A percentile compares a stretch with the other conserved stretches of the same genome.
Evolutionary conservation across 2,329 filamentous ascomycete species (phyloP).

Genomic region (Nemania sp.): DNA sequence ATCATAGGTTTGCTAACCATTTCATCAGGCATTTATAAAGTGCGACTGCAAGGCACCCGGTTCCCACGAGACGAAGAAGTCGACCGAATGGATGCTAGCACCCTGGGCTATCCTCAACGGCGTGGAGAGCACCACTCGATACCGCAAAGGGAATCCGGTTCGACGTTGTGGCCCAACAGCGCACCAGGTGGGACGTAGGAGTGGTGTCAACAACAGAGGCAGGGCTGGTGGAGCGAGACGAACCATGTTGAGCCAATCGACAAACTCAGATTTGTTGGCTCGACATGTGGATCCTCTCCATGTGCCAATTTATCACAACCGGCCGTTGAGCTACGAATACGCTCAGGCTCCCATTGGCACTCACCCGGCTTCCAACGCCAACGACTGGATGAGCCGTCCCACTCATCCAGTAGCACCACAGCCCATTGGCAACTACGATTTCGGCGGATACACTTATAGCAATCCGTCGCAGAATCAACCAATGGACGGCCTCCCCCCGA

Average conservation of each 20-base stretch:
- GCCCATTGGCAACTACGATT: neutral
- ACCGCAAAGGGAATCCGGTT: conserved; percentile 59
- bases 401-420: neutral
- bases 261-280: neutral
- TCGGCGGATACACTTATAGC: neutral
- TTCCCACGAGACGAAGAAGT: conserved; percentile 63
- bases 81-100: conserved; percentile 77
- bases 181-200: neutral
- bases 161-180: conserved; percentile 14
- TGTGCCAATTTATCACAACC: neutral
- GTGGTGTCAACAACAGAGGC: neutral
- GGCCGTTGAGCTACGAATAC: neutral
- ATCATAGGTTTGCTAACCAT: neutral
- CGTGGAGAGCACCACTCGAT: conserved; percentile 84
- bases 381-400: neutral
- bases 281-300: neutral
- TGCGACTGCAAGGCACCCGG: conserved; percentile 49
- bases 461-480: neutral
- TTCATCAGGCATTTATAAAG: conserved; percentile 47
- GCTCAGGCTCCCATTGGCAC: neutral
- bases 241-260: neutral
- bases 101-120: conserved; percentile 70
- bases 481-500: neutral
- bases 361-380: neutral
- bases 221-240: neutral